Conservation (phyloP, 352 stramenopile genomes). For the Phytophthora hybrid region DNA sequence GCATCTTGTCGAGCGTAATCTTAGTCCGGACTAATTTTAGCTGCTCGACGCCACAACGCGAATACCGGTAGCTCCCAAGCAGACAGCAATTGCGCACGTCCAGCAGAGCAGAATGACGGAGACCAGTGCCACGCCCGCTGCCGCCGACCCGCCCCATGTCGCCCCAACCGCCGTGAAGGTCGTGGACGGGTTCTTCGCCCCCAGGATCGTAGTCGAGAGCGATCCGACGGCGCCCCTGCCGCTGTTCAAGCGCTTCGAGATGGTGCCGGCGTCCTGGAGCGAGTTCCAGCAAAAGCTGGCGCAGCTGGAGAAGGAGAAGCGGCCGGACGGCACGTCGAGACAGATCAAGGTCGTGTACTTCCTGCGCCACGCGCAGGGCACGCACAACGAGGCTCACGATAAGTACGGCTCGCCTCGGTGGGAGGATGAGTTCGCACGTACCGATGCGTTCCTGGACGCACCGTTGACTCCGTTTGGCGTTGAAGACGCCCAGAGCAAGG, state of each 20-base stretch:
- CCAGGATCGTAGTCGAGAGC: constrained; percentile 3
- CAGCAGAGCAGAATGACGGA: constrained; percentile 20
- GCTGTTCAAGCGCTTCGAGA: constrained; percentile 49
- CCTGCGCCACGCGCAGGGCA: constrained; percentile 77
- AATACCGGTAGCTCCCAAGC: constrained; percentile 21
- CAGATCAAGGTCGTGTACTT: constrained; percentile 84
- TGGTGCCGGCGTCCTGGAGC: constrained; percentile 37
- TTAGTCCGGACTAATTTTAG: neutral
- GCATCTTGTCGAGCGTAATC: neutral
- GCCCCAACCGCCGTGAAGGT: constrained; percentile 20
- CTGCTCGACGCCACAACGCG: neutral
- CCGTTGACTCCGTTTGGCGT: constrained; percentile 70
- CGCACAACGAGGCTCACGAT: constrained; percentile 72
- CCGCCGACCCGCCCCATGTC: neutral
- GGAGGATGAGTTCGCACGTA: constrained; percentile 73
- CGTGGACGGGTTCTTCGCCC: constrained; percentile 35
- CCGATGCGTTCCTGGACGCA: constrained; percentile 66
- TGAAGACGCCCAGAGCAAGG: constrained; percentile 62
- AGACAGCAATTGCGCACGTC: constrained; percentile 1
- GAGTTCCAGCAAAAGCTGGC: constrained; percentile 36
- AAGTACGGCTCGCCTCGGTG: constrained; percentile 68
- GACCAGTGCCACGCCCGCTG: constrained; percentile 5
- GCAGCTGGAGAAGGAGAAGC: constrained; percentile 35
- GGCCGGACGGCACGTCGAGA: constrained; percentile 5
- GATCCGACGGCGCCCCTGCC: constrained; percentile 6